Base-by-base conservation (phyloP, 306 rosid genomes). In the Castanospermum australe region DNA sequence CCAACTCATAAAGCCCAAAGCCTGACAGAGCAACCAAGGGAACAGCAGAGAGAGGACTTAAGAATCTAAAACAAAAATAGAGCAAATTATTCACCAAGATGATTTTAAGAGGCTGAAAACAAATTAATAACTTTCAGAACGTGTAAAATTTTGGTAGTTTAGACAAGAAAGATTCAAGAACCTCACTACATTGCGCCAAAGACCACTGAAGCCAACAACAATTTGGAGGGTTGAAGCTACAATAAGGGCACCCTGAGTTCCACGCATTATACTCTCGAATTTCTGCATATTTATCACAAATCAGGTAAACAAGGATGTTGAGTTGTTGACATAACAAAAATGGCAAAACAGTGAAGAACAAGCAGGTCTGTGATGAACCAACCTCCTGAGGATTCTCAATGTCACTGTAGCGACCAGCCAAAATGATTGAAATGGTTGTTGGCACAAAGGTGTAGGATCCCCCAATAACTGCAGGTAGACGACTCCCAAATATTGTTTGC, bases 181-280 rank as follows among this genome's bases (percentile, higher is more conserved):
- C 98, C 98, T 92, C 20, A 93, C 97, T 50, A 94, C 91, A 82
- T 92, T 94, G 66, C 99, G 97, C 99, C 99, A 94, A 66, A 94
- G 95, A 79, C 99, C 99, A 68, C 99, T 94, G 80, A 94, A 94
- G 20, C 99, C 99, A n/a, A 94, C n/a, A 61, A 94, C 99, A 76
- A 92, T 94, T 85, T 94, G 99, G 54, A 94, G 89, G 68, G 93
- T 89, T n/a, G 99, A 94, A 77, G 99, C 97, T 68, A 94, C 94
- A 83, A 94, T 92, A 20, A 94, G 99, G 7, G 99, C 95, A 68
- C 99, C 99, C 82, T 94, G 99, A 30, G 92, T 94, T 76, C 95
- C 99, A 7, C 97, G 94, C 95, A 94, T 91, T 67, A 94, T 94
- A 88, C 55, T 92, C 89, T 89, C 93, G 39, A 94, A 94, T 85